Percentiles rank a stretch among this genome's conserved stretches.
Conservation (phyloP, 495 filamentous ascomycete species). For the Penicillium manginii region DNA sequence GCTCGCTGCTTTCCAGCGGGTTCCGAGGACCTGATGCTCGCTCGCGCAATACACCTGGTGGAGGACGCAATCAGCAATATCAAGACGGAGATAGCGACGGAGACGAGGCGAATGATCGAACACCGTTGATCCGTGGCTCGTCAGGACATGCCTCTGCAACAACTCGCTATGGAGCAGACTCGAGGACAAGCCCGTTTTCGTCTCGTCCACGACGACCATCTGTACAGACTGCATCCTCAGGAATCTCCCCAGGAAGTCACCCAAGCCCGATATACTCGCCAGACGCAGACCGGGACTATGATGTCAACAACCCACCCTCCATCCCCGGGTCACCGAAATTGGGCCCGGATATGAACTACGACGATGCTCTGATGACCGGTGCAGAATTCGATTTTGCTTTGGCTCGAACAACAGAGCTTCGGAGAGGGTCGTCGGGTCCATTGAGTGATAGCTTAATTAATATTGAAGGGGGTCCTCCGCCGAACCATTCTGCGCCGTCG, state of each 20-base stretch:
- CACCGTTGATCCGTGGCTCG: slow-evolving; percentile 41
- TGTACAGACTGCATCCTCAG: slow-evolving; percentile 36
- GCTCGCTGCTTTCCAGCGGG: slow-evolving; percentile 34
- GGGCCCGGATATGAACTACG: slow-evolving; percentile 66
- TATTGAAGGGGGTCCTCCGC: slow-evolving; percentile 51
- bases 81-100: slow-evolving; percentile 58
- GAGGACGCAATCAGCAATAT: slow-evolving; percentile 28
- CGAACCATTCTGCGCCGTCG: slow-evolving; percentile 32
- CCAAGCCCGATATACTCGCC: slow-evolving; percentile 31
- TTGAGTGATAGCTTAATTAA: slow-evolving; percentile 60
- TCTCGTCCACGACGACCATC: slow-evolving; percentile 35
- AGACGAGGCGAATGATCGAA: slow-evolving; percentile 40
- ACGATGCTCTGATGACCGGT: slow-evolving; percentile 74
- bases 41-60: slow-evolving; percentile 37
- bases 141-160: slow-evolving; percentile 29
- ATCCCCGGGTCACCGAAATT: slow-evolving; percentile 75
- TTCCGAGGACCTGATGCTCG: slow-evolving; percentile 26
- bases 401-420: slow-evolving; percentile 39
- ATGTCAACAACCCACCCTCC: slow-evolving; percentile 97
- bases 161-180: slow-evolving; percentile 46
- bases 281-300: slow-evolving; percentile 56
- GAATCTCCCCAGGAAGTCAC: slow-evolving; percentile 36
- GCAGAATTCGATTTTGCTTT: slow-evolving; percentile 47
- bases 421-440: slow-evolving; percentile 33
- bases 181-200: slow-evolving; percentile 33